Percentiles rank a stretch among this genome's conserved stretches.
Evolutionary conservation across 2,329 filamentous ascomycete genomes (phyloP).

Genomic region (Epichloe hybrida): DNA sequence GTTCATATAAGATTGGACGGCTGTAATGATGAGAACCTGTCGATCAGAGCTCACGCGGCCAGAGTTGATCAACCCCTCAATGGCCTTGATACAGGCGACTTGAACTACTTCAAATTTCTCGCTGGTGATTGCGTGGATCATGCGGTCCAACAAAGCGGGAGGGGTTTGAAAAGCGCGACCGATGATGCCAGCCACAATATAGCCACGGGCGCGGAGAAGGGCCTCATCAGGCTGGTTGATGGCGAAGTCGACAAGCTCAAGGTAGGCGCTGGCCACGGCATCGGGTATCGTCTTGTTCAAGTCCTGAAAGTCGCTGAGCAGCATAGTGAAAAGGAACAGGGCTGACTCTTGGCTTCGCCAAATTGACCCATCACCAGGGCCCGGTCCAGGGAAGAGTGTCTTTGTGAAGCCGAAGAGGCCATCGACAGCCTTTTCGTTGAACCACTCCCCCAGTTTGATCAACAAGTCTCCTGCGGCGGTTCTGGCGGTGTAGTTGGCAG

Average conservation of each 20-base stretch:
- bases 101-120: constrained; percentile 82
- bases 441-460: constrained; percentile 91
- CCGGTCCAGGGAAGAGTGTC: constrained; percentile 44
- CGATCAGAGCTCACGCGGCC: constrained; percentile 36
- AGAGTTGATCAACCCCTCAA: constrained; percentile 53
- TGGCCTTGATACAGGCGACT: constrained; percentile 76
- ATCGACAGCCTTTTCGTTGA: constrained; percentile 61
- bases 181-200: constrained; percentile 70
- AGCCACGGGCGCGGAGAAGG: constrained; percentile 75
- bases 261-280: constrained; percentile 58
- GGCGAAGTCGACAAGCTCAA: constrained; percentile 67
- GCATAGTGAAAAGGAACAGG: constrained; percentile 72
- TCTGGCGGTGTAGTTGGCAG: constrained; percentile 88
- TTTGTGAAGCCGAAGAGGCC: constrained; percentile 68
- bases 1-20: constrained; percentile 61
- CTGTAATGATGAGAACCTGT: constrained; percentile 48
- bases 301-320: constrained; percentile 73
- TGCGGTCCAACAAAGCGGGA: constrained; percentile 52
- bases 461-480: constrained; percentile 86
- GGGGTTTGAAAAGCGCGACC: constrained; percentile 55
- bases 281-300: constrained; percentile 56
- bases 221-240: constrained; percentile 56
- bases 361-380: constrained; percentile 23
- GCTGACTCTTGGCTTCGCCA: constrained; percentile 64
- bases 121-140: constrained; percentile 59